Conservation (phyloP, 805 yeast genomes). For the Schwanniomyces vanrijiae region DNA sequence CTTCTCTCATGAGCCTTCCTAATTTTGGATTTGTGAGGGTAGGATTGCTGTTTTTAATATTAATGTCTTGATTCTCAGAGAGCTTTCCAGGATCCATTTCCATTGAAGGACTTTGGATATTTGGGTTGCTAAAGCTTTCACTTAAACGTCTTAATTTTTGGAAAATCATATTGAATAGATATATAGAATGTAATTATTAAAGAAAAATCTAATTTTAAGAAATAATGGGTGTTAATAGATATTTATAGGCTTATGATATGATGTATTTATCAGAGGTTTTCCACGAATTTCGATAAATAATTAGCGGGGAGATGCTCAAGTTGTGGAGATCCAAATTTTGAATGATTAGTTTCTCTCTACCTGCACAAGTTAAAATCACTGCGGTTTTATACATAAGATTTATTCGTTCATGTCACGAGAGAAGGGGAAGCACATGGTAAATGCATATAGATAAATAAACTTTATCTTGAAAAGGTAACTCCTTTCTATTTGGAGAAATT, state of each 20-base stretch:
- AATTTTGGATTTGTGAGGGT: background rate
- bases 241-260: too few species aligned
- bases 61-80: background rate
- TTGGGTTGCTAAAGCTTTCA: background rate
- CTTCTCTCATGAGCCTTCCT: slow-evolving; percentile 15
- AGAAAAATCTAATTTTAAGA: too few species aligned
- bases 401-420: background rate
- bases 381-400: background rate
- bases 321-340: background rate
- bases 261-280: too few species aligned
- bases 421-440: background rate
- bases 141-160: slow-evolving; percentile 1
- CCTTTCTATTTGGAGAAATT: too few species aligned
- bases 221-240: too few species aligned
- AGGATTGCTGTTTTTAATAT: background rate
- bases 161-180: background rate
- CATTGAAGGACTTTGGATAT: background rate
- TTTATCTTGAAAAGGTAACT: too few species aligned
- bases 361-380: background rate
- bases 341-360: background rate
- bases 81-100: background rate
- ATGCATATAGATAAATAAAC: background rate
- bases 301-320: background rate
- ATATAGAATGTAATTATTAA: too few species aligned
- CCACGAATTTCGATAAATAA: background rate